phyloP scores from a whole-genome alignment of 805 yeast species.

The Blastobotrys parvus region DNA sequence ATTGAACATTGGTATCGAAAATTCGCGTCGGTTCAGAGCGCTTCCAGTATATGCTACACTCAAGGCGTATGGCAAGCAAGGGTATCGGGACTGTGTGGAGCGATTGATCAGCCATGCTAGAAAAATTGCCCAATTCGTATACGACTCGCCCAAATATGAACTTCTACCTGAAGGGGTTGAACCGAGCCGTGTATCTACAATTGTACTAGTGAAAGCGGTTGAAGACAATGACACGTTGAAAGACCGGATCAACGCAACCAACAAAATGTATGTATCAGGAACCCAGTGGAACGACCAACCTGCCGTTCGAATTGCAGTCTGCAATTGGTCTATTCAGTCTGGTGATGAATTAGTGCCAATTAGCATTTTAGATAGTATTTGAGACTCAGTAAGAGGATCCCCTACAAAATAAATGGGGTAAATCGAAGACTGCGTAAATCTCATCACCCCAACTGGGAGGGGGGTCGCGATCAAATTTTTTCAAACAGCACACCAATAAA shows the following conservation, averaged over 20 bases:
- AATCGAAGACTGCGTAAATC: not conserved
- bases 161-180: constrained; percentile 8
- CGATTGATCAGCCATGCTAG: constrained; percentile 10
- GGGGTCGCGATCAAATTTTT: not conserved
- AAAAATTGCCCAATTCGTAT: constrained; percentile 11
- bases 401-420: no score
- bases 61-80: constrained; percentile 16
- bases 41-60: constrained; percentile 18
- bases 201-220: constrained; percentile 18
- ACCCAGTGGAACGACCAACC: constrained; percentile 16
- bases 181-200: constrained; percentile 7
- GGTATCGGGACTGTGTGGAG: constrained; percentile 14
- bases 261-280: constrained; percentile 15
- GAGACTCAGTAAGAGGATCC: not conserved
- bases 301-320: constrained; percentile 19
- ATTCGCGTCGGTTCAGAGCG: constrained; percentile 18
- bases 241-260: constrained; percentile 11
- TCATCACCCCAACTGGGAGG: no score
- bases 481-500: not conserved
- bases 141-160: constrained; percentile 10
- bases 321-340: constrained; percentile 13
- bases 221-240: constrained; percentile 8
- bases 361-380: constrained; percentile 2
- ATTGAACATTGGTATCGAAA: constrained; percentile 18
- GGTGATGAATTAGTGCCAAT: constrained; percentile 6